Evolutionary conservation across 805 yeast species (phyloP), one percentile per base, ranked within the genome.

Genomic region (Candida boidinii): DNA sequence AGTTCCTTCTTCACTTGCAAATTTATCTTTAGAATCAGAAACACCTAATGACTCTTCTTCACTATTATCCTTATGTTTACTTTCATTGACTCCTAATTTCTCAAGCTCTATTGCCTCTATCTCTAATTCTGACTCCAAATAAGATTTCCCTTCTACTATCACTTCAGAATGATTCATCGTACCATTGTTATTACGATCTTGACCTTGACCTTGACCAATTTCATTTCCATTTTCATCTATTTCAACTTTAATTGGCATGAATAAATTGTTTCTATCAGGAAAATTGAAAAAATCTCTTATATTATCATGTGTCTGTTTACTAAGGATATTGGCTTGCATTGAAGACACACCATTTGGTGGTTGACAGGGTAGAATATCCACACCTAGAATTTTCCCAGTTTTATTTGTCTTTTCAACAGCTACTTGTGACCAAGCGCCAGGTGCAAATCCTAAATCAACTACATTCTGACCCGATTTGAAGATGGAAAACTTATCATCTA

Each of bases 341-440:
- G 88, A 60, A 7, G 80, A 70, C 0, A 80, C 84, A 2, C 96
- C 96, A 4, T 51, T 47, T 0, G 96, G 95, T 0, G 96, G 96
- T 13, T 69, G 66, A 33, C 78, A 72, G 7, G 84, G 80, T 15
- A 90, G 63, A 22, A 92, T 65, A 56, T 92, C 96, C 9, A 87
- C 83, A 5, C 96, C 96, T 10, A 86, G 50, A 4, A 86, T 73
- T 15, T 66, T 60, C 1, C 86, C 79, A 2, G 58, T 49, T 1
- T 68, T 66, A 14, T 54, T 48, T 2, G 76, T 66, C 35, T 70
- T 53, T 33, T 71, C 72, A 7, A 70, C 58, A 0, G 90, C 88
- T 1, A 85, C 88, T 51, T 86, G 95, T 7, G 90, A 73, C 96
- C 96, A 86, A 3, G 95, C 87, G 0, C 96, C 96, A 0, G 96